A percentile compares a stretch with the other conserved stretches of the same genome.
Evolutionary conservation across 164 flowering plant species (phyloP).

Genomic region (Pachysandra terminalis): DNA sequence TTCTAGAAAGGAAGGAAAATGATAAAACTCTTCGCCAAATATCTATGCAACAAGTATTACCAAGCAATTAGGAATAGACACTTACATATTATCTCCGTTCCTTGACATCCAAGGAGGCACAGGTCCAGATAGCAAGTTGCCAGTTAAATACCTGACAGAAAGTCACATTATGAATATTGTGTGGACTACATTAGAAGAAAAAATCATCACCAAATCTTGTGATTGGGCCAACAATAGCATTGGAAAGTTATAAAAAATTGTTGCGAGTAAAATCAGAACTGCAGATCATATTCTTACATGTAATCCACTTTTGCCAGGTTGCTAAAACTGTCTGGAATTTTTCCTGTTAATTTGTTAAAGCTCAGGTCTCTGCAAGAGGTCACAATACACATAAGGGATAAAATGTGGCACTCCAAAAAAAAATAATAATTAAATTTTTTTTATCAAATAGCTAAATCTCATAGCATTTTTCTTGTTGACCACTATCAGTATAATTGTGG

Average conservation of each 20-base stretch:
- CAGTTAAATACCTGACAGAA: constrained; percentile 50
- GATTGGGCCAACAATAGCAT: not conserved
- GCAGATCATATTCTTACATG: constrained; percentile 34
- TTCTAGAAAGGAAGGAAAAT: too few species aligned
- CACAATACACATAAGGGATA: not conserved
- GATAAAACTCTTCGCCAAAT: too few species aligned
- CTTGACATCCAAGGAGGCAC: constrained; percentile 50
- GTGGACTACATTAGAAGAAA: not conserved
- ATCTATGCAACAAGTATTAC: not conserved
- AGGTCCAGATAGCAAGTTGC: constrained; percentile 58
- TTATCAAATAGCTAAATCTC: too few species aligned
- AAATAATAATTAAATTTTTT: too few species aligned
- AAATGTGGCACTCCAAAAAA: not conserved
- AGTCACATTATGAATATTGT: not conserved
- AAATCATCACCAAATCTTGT: not conserved
- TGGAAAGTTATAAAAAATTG: not conserved
- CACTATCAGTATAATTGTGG: too few species aligned
- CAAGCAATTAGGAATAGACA: constrained; percentile 13
- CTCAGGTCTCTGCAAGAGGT: constrained; percentile 56
- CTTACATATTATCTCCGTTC: constrained; percentile 54
- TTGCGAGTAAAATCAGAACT: not conserved
- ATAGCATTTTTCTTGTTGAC: too few species aligned
- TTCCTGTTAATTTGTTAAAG: constrained; percentile 60
- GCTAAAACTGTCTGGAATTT: constrained; percentile 34
- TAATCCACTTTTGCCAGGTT: constrained; percentile 18